Conservation (phyloP, 140 eudicot species). For the Ambrosia hybrid region DNA sequence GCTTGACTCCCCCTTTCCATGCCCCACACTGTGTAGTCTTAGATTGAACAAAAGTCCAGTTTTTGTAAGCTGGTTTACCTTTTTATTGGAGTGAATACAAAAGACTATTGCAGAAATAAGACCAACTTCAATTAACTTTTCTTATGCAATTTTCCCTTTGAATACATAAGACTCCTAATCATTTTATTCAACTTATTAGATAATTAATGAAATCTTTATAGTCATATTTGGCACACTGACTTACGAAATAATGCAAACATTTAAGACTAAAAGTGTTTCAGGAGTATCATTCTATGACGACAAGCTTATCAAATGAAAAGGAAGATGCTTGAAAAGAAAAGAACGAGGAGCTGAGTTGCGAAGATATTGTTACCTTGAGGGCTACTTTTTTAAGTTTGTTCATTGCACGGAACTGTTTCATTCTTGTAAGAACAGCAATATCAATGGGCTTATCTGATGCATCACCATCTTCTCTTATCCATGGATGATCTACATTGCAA, state of each 20-base stretch:
- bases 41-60: too few relatives aligned
- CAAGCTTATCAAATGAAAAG: too few relatives aligned
- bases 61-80: too few relatives aligned
- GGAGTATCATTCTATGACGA: too few relatives aligned
- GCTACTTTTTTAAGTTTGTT: constrained; percentile 97
- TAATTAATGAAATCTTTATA: neutral
- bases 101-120: too few relatives aligned
- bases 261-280: neutral
- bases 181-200: neutral
- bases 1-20: too few relatives aligned
- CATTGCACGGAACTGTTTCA: constrained; percentile 99
- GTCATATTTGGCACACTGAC: constrained; percentile 4
- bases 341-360: neutral
- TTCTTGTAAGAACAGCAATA: constrained; percentile 88
- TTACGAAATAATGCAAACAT: neutral
- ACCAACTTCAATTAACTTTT: too few relatives aligned
- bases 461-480: constrained; percentile 99
- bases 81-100: too few relatives aligned
- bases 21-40: too few relatives aligned
- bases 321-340: constrained; percentile 14
- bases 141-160: neutral
- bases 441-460: constrained; percentile 98
- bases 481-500: constrained; percentile 73
- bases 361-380: constrained; percentile 57
- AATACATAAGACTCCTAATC: neutral